Conservation (phyloP, 129 eudicot species). For the Flaveria robusta region DNA sequence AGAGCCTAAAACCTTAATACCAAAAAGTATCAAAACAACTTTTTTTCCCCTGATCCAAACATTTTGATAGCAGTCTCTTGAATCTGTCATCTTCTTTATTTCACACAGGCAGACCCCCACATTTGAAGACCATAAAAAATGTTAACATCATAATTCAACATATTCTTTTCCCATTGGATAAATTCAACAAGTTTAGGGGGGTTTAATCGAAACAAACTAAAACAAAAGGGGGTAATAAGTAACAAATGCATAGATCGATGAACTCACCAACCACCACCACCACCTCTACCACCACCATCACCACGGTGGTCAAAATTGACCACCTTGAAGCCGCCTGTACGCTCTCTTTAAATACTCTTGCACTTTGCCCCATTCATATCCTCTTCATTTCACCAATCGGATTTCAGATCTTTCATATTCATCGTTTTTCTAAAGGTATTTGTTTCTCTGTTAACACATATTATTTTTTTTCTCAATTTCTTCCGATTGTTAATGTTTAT, state of each 20-base stretch:
- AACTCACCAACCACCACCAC: constrained; percentile 32
- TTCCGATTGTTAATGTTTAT: constrained; percentile 12
- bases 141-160: too few species aligned
- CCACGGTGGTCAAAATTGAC: constrained; percentile 35
- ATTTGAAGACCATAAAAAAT: too few species aligned
- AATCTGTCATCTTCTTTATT: too few species aligned
- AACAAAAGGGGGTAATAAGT: constrained; percentile 3
- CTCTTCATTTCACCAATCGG: constrained; percentile 7
- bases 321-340: background rate
- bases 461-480: background rate
- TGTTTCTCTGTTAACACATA: background rate
- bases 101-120: too few species aligned
- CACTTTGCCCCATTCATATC: constrained; percentile 23
- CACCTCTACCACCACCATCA: background rate
- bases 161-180: background rate
- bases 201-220: background rate
- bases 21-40: too few species aligned
- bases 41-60: too few species aligned
- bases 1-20: too few species aligned
- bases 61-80: too few species aligned
- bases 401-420: constrained; percentile 21
- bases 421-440: constrained; percentile 23
- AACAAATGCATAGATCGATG: background rate
- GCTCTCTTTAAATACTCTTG: constrained; percentile 25
- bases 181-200: background rate